These are phyloP conservation scores for Tuber borchii DNA, from an alignment of 495 filamentous ascomycete genomes.

Conservation along the genomic window DNA sequence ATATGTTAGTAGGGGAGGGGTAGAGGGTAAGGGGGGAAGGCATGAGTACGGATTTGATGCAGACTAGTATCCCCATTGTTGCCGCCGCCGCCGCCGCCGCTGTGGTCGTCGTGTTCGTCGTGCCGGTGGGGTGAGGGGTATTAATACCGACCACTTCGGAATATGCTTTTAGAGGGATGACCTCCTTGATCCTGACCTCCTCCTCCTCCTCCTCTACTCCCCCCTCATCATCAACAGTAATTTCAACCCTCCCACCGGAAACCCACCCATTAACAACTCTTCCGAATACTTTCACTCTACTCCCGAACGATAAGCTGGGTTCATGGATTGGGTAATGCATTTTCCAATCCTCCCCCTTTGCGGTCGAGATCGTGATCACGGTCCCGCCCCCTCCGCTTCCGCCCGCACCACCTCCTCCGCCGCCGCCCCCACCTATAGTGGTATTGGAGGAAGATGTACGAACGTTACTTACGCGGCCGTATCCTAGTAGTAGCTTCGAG, in stretches of 20 bases:
- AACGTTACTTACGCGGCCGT: constrained; percentile 1
- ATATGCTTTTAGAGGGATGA: not conserved
- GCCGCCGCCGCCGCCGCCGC: not conserved
- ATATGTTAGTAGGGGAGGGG: not conserved
- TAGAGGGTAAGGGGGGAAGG: not conserved
- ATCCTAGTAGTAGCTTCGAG: not conserved
- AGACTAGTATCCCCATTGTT: not conserved
- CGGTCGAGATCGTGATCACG: not conserved
- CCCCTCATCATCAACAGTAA: not conserved
- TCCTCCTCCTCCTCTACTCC: too few species aligned
- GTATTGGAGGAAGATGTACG: not conserved
- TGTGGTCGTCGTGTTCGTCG: not conserved
- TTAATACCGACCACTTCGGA: not conserved
- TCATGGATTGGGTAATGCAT: not conserved
- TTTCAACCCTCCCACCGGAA: not conserved
- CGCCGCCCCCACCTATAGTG: not conserved
- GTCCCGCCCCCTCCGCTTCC: not conserved
- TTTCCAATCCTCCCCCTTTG: not conserved
- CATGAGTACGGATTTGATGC: not conserved
- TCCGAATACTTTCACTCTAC: not conserved
- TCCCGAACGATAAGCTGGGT: not conserved
- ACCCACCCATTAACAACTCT: not conserved
- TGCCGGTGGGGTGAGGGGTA: not conserved
- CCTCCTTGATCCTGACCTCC: not conserved
- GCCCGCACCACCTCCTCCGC: not conserved